Percentiles rank a stretch among this genome's conserved stretches.
Conservation (phyloP, 768 basidiomycete species). For the Russula griseocarnosa region DNA sequence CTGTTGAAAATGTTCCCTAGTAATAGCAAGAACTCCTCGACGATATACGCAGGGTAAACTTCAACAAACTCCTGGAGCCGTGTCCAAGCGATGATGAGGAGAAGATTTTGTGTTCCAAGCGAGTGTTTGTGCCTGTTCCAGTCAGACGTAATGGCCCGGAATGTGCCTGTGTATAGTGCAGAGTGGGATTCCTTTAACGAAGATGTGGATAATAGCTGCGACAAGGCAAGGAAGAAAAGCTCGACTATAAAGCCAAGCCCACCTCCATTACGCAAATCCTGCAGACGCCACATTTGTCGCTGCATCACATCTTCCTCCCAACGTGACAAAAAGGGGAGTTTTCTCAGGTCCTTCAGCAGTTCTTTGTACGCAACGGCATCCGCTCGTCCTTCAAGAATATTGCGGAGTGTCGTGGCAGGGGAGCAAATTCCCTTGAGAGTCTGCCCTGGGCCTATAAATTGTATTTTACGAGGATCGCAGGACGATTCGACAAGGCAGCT, state of each 20-base stretch:
- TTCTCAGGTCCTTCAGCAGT: not conserved
- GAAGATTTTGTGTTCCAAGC: slow-evolving; percentile 5
- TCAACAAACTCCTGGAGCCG: not conserved
- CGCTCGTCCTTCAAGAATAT: not conserved
- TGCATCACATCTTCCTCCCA: not conserved
- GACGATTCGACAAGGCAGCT: not conserved
- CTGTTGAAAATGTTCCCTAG: not conserved
- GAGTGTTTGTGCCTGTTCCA: not conserved
- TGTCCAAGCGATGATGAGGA: not conserved
- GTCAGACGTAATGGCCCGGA: not conserved
- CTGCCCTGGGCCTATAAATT: not conserved
- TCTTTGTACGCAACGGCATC: not conserved
- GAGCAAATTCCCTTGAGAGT: not conserved
- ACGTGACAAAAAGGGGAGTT: not conserved
- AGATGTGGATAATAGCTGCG: not conserved
- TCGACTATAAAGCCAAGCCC: slow-evolving; percentile 12
- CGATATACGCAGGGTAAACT: not conserved
- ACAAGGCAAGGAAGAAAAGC: too few relatives aligned
- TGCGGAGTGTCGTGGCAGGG: not conserved
- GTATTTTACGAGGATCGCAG: not conserved
- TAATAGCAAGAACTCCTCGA: not conserved
- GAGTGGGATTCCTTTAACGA: not conserved
- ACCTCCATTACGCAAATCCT: not conserved
- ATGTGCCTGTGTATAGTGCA: not conserved
- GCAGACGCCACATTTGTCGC: not conserved